Evolutionary conservation across 2,329 filamentous ascomycete genomes (phyloP).

Genomic region (Fusarium sp.): DNA sequence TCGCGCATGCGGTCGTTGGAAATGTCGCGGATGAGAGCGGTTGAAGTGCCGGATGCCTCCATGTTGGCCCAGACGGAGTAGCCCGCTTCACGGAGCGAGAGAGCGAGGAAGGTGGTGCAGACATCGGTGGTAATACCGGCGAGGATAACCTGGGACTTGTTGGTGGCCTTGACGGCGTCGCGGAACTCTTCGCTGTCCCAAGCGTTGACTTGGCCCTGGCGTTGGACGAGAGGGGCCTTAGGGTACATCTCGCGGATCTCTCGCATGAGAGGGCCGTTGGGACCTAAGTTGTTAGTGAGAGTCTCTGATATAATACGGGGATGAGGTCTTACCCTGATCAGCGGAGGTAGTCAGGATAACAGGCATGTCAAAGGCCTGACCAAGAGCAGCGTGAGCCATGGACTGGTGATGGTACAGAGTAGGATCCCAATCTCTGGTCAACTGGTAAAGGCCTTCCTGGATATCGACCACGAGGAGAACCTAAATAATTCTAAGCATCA

Average conservation of each 20-base stretch:
- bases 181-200: slow-evolving; percentile 80
- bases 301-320: rapidly evolving
- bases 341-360: slow-evolving; percentile 77
- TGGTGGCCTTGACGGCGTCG: slow-evolving; percentile 69
- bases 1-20: slow-evolving; percentile 73
- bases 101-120: slow-evolving; percentile 77
- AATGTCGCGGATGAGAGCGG: slow-evolving; percentile 66
- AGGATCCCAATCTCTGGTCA: slow-evolving; percentile 72
- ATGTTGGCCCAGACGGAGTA: slow-evolving; percentile 79
- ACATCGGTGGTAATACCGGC: slow-evolving; percentile 80
- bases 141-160: slow-evolving; percentile 75
- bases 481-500: slow-evolving; percentile 12
- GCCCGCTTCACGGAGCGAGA: slow-evolving; percentile 75
- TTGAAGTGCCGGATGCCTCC: slow-evolving; percentile 75
- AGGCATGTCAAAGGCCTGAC: slow-evolving; percentile 72
- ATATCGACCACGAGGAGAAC: slow-evolving; percentile 51
- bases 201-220: slow-evolving; percentile 78
- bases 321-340: slow-evolving; percentile 48
- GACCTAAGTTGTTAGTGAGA: slow-evolving; percentile 53
- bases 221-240: slow-evolving; percentile 69
- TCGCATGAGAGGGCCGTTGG: slow-evolving; percentile 75
- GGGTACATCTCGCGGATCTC: slow-evolving; percentile 76
- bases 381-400: slow-evolving; percentile 72
- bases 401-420: slow-evolving; percentile 73
- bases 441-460: slow-evolving; percentile 49